Conservation (phyloP, 2,329 filamentous ascomycete species). For the Xylariaceae sp. region DNA sequence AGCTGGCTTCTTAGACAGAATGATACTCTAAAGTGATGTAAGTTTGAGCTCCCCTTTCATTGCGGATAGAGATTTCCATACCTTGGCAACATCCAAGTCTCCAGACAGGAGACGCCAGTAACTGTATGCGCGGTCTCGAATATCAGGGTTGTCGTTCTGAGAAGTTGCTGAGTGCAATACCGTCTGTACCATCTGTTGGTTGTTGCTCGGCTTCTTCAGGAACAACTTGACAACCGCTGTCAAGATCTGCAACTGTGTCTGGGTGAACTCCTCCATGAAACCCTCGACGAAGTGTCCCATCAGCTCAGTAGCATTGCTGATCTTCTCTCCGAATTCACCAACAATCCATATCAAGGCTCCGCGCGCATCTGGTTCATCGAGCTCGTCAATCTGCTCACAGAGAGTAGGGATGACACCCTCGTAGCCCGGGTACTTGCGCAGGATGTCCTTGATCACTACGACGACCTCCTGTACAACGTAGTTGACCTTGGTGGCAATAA, state of each 20-base stretch:
- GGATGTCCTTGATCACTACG: slow-evolving; percentile 98
- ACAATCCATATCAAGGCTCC: slow-evolving; percentile 97
- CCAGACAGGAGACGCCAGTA: slow-evolving; percentile 97
- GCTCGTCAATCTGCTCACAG: slow-evolving; percentile 92
- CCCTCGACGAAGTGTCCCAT: slow-evolving; percentile 84
- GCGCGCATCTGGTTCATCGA: slow-evolving; percentile 89
- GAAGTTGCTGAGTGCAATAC: slow-evolving; percentile 88
- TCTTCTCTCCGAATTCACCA: slow-evolving; percentile 98
- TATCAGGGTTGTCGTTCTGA: slow-evolving; percentile 96
- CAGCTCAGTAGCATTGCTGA: slow-evolving; percentile 96
- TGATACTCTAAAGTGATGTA: slow-evolving; percentile 57
- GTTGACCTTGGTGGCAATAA: slow-evolving; percentile 97
- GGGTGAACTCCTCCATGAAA: slow-evolving; percentile 94
- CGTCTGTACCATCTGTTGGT: slow-evolving; percentile 86
- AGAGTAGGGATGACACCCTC: slow-evolving; percentile 96
- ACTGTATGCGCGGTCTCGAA: slow-evolving; percentile 92
- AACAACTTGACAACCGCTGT: slow-evolving; percentile 97
- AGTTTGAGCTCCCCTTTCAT: slow-evolving; percentile 15
- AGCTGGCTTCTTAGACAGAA: slow-evolving; percentile 88
- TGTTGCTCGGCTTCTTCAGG: slow-evolving; percentile 90
- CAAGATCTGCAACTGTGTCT: slow-evolving; percentile 97
- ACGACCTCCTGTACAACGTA: slow-evolving; percentile 98
- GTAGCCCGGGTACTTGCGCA: slow-evolving; percentile 95
- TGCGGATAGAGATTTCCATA: slow-evolving; percentile 32
- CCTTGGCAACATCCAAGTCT: slow-evolving; percentile 84